Base-by-base conservation (phyloP, 179 eudicot species). In the Patellifolia procumbens region DNA sequence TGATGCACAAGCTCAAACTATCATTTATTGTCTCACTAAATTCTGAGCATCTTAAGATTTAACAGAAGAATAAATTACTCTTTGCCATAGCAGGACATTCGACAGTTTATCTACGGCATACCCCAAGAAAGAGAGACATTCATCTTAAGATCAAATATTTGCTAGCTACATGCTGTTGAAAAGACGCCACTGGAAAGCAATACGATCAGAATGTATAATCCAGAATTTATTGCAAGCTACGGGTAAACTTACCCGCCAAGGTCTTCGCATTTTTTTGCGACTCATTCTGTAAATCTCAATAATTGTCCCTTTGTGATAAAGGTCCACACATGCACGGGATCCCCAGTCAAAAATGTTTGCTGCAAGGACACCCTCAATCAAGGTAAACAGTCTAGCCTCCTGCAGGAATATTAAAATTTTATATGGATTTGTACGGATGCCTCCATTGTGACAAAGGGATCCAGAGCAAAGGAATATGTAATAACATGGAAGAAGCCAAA, bases 301-400 rank as follows among this genome's bases (percentile, higher is more conserved):
- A 72, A 95, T 95, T 29, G 98, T 95, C 73, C 99, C 99, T 80
- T 93, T 84, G 80, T 91, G 93, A 84, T 95, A 95, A 76, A 95
- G 99, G 70, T 95, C 98, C 79, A 95, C 99, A 86, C 99, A 93
- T 26, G 99, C 99, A 70, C 97, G 98, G 37, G 98, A 93, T 72
- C 99, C 98, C 99, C 99, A 95, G 74, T 95, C 97, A 84, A 95
- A 95, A 51, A 95, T 95, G 84, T 95, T 95, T 62, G 99, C 99
- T 80, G 98, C 99, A 64, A 95, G 91, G 67, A 95, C 99, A 24
- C 99, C 98, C 85, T 95, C 99, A 39, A 95, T 91, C 80, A 95
- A 85, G 45, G 89, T 85, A 78, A 88, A 91, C 77, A 91, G 76
- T 81, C 98, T 90, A 76, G 85, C 81, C 55, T 93, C 98, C 99